Evolutionary conservation across 73 alveolate species (phyloP).

Genomic region (Paramecium primaurelia): DNA sequence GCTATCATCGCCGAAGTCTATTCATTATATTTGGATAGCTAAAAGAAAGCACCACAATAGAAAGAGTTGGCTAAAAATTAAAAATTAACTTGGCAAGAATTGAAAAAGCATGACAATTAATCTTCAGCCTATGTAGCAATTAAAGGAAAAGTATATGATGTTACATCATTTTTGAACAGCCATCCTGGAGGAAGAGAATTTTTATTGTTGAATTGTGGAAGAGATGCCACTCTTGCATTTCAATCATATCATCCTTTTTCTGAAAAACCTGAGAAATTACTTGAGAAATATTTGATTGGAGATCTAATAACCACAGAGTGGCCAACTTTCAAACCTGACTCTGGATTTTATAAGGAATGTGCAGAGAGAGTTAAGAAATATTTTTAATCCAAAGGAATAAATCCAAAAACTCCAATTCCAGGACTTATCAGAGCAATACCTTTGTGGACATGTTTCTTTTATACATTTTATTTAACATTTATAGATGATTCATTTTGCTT

Average conservation of each 20-base stretch:
- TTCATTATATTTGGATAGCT: not conserved
- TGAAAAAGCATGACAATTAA: not conserved
- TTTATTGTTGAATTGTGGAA: slow-evolving; percentile 27
- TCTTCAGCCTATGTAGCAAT: slow-evolving; percentile 38
- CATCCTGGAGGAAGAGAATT: slow-evolving; percentile 53
- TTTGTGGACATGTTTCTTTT: not conserved
- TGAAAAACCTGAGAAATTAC: slow-evolving; percentile 1
- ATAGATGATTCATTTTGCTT: not conserved
- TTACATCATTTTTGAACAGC: not conserved
- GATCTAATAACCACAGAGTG: not conserved
- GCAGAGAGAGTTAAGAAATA: not conserved
- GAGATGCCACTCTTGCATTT: slow-evolving; percentile 20
- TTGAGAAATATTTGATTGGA: slow-evolving; percentile 27
- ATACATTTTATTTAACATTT: not conserved
- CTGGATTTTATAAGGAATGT: slow-evolving; percentile 44
- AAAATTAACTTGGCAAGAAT: slow-evolving; percentile 31
- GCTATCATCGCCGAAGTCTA: not conserved
- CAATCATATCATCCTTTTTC: slow-evolving; percentile 45
- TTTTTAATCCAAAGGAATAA: not conserved
- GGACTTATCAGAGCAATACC: slow-evolving; percentile 35
- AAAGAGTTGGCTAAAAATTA: not conserved
- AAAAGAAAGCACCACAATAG: not conserved
- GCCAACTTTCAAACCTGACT: not conserved
- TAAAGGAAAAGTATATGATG: slow-evolving; percentile 34
- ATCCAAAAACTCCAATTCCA: slow-evolving; percentile 38